These are phyloP conservation scores for Penicillium psychrosexuale DNA, from an alignment of 2,329 filamentous ascomycete species.

Conservation along the genomic window DNA sequence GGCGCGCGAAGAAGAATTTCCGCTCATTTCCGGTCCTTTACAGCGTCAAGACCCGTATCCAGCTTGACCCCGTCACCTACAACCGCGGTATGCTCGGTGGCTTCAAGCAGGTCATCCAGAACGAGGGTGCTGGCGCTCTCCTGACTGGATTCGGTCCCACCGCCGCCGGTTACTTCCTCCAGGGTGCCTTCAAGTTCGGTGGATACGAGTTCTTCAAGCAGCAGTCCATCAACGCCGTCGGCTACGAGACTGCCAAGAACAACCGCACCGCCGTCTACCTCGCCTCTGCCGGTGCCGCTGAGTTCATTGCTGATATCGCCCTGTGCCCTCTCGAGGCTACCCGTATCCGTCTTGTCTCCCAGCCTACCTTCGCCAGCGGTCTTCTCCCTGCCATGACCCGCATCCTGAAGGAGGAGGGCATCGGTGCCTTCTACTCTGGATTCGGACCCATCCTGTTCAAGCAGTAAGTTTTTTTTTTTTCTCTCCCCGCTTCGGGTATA, in stretches of 20 bases:
- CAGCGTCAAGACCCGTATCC: conserved; percentile 93
- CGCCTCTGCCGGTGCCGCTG: conserved; percentile 59
- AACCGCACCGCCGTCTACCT: conserved; percentile 82
- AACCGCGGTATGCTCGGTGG: conserved; percentile 83
- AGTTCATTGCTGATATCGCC: conserved; percentile 63
- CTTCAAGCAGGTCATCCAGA: conserved; percentile 79
- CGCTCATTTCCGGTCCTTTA: not conserved
- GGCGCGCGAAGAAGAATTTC: not conserved
- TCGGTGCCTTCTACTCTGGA: conserved; percentile 84
- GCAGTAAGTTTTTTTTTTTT: conserved; percentile 54
- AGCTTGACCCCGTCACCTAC: conserved; percentile 86
- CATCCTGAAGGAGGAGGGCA: conserved; percentile 77
- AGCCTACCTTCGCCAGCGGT: conserved; percentile 79
- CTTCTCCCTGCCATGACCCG: conserved; percentile 76
- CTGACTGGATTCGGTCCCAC: conserved; percentile 83
- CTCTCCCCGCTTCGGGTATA: too few relatives aligned
- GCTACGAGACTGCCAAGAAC: conserved; percentile 71
- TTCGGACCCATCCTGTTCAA: conserved; percentile 87
- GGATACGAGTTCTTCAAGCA: conserved; percentile 97
- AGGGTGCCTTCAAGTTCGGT: conserved; percentile 90
- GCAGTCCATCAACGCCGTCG: conserved; percentile 76
- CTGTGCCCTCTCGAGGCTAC: conserved; percentile 91
- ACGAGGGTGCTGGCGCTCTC: conserved; percentile 81
- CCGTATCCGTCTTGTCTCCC: conserved; percentile 87
- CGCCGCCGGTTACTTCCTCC: conserved; percentile 87